Percentiles rank a stretch among this genome's conserved stretches.
Conservation (phyloP, 495 filamentous ascomycete species). For the Eremomyces bilateralis region DNA sequence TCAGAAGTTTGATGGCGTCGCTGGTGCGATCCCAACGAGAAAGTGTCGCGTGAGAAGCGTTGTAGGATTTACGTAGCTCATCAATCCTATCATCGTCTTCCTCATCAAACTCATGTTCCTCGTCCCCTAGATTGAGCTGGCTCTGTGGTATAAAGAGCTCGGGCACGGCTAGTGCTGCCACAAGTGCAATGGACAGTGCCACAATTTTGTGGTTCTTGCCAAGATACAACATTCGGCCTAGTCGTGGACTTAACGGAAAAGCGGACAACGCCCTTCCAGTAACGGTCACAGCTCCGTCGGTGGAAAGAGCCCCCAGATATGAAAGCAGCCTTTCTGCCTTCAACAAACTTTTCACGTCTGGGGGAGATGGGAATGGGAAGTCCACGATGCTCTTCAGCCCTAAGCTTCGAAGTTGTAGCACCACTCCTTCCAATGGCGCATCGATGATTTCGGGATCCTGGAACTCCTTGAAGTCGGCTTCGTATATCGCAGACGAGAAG, state of each 20-base stretch:
- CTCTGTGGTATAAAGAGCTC: constrained; percentile 76
- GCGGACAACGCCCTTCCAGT: constrained; percentile 61
- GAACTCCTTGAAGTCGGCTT: constrained; percentile 72
- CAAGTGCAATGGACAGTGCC: constrained; percentile 70
- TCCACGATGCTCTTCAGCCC: constrained; percentile 74
- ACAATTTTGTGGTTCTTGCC: constrained; percentile 68
- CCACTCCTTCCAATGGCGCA: constrained; percentile 80
- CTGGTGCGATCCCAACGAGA: constrained; percentile 59
- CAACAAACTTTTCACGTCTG: constrained; percentile 53
- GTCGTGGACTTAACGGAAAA: constrained; percentile 78
- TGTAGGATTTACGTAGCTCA: constrained; percentile 45
- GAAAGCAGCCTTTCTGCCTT: constrained; percentile 73
- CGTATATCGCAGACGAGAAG: constrained; percentile 87
- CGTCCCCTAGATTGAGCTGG: constrained; percentile 48
- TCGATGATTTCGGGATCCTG: constrained; percentile 73
- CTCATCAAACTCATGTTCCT: constrained; percentile 22
- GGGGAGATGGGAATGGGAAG: constrained; percentile 95
- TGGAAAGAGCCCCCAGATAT: constrained; percentile 27
- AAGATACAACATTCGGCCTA: constrained; percentile 72
- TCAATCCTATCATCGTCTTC: constrained; percentile 47
- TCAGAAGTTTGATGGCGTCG: constrained; percentile 80
- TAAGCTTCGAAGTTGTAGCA: constrained; percentile 91
- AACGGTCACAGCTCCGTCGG: constrained; percentile 49
- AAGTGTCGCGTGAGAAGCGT: constrained; percentile 54
- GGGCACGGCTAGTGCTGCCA: constrained; percentile 69